A percentile compares a stretch with the other conserved stretches of the same genome.
Conservation (phyloP, 257 asterid species). For the Ajuga chamaepitys region DNA sequence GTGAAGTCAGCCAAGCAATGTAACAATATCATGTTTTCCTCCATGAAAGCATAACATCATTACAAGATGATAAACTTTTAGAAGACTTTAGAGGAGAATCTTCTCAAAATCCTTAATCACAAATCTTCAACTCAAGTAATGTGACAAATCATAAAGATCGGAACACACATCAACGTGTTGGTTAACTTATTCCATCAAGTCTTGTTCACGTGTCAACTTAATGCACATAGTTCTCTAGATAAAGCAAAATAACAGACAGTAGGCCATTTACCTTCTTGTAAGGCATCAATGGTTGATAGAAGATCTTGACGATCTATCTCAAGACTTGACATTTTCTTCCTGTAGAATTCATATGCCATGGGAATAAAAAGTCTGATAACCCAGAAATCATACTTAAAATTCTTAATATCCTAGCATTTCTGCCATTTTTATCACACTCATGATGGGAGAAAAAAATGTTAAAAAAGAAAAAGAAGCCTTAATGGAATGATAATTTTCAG, state of each 20-base stretch:
- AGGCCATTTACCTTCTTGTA: constrained; percentile 67
- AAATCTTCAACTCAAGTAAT: not conserved
- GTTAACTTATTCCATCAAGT: constrained; percentile 5
- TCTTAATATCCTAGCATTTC: not conserved
- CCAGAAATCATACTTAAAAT: constrained; percentile 5
- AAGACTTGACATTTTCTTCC: constrained; percentile 75
- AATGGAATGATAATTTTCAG: not conserved
- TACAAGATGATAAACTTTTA: not conserved
- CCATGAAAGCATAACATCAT: not conserved
- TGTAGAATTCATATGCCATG: constrained; percentile 23
- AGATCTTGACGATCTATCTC: constrained; percentile 93
- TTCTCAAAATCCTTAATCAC: not conserved
- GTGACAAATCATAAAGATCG: not conserved
- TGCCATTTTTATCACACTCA: not conserved
- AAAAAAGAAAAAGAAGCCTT: not conserved
- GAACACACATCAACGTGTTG: not conserved
- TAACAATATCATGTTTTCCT: not conserved
- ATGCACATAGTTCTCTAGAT: not conserved
- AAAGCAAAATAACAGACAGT: not conserved
- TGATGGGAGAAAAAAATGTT: not conserved
- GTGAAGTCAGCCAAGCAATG: not conserved
- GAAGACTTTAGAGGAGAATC: not conserved
- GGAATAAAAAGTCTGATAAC: not conserved
- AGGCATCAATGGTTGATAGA: constrained; percentile 76
- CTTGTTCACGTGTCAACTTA: constrained; percentile 1